Conservation (phyloP, 2,329 filamentous ascomycete genomes). For the Aspergillus pseudoterreus region DNA sequence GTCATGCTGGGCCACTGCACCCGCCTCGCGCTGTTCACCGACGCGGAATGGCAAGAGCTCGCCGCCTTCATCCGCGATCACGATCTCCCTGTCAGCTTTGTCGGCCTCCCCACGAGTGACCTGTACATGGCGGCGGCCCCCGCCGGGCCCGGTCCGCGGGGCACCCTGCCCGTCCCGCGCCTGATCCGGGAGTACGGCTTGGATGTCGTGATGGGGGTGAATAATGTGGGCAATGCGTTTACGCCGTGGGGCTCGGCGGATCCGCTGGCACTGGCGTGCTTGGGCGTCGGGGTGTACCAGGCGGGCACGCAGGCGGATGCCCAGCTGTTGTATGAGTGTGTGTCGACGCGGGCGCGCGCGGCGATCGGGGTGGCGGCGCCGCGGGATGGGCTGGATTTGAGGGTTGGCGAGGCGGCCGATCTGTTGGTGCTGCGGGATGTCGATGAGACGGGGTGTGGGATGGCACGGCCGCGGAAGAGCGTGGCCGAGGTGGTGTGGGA, state of each 20-base stretch:
- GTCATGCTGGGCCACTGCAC: conserved; percentile 67
- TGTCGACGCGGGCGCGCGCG: conserved; percentile 42
- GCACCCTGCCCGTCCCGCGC: conserved; percentile 59
- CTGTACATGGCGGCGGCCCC: conserved; percentile 65
- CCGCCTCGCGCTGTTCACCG: conserved; percentile 55
- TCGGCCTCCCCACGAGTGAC: conserved; percentile 68
- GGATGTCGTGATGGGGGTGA: conserved; percentile 61
- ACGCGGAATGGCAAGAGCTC: conserved; percentile 50
- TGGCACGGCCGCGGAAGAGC: conserved; percentile 23
- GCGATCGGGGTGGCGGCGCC: conserved; percentile 29
- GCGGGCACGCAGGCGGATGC: conserved; percentile 59
- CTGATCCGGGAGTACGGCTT: conserved; percentile 59
- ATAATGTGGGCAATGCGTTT: conserved; percentile 73
- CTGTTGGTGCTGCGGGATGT: conserved; percentile 23
- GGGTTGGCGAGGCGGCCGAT: conserved; percentile 13
- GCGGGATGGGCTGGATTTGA: conserved; percentile 7
- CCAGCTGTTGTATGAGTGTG: conserved; percentile 54
- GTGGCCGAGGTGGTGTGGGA: conserved; percentile 39
- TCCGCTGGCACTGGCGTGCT: conserved; percentile 59
- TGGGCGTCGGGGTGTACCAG: conserved; percentile 65
- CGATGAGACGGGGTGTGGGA: conserved; percentile 29
- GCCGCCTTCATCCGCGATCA: conserved; percentile 44
- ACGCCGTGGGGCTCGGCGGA: conserved; percentile 67
- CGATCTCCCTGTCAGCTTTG: conserved; percentile 59
- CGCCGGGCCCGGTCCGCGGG: conserved; percentile 42